Base-by-base conservation (phyloP, 192 early-diverging fungal species). In the Martensiomyces pterosporus region DNA sequence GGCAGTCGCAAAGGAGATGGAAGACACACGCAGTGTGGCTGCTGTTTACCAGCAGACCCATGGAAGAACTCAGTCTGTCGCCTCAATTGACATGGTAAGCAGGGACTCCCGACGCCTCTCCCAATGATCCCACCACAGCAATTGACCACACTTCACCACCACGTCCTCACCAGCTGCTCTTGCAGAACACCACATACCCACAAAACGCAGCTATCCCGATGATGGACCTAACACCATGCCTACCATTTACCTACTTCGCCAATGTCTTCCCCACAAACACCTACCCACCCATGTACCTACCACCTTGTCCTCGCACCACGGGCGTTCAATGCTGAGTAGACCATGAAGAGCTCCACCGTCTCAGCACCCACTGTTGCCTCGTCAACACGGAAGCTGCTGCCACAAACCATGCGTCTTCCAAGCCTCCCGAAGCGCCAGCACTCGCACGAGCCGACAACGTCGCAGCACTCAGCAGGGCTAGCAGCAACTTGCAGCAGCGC, bases 371-470 rank as follows among this genome's bases (percentile, higher is more conserved):
- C 17, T 5, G 39, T 41, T 5, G 14, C 39, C 9, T 9, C 14
- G 39, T 5, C 22, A 5, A 9, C 9, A 14, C 39, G 17, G 6
- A 41, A 17, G 16, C 16, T 8, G 39, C 22, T 41, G 17, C 14
- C 22, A 8, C 39, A 21, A n/a, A 23, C 22, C 32, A 16, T 6
- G 47, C 39, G 23, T 3, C 16, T 42, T 15, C 41, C 48, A 25
- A 39, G 49, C 49, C 56, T 44, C 33, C 15, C 23, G 2, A 37
- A 26, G n/a, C 9, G 13, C 24, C 24, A 34, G 39, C 37, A 41
- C 22, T n/a, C n/a, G n/a, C n/a, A n/a, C n/a, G n/a, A n/a, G n/a
- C n/a, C n/a, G n/a, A n/a, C n/a, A n/a, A 41, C 5, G 6, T 8
- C 22, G 16, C 39, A 17, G 17, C 39, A 5, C 39, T 41, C 16